Evolutionary conservation across 495 filamentous ascomycete species (phyloP).

Genomic region (Aspergillus conjunctus): DNA sequence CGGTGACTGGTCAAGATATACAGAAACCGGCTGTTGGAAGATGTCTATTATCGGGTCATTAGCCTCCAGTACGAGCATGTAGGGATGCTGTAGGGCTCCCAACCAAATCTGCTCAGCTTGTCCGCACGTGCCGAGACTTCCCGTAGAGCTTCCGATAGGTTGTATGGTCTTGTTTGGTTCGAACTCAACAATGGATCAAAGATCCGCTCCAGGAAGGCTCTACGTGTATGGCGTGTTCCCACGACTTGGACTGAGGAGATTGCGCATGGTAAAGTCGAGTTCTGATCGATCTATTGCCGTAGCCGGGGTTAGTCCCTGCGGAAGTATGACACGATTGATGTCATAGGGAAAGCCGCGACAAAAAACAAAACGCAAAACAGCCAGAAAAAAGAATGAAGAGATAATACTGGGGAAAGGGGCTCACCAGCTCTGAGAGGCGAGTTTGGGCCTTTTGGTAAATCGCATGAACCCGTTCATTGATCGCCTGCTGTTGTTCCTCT

Average conservation of each 20-base stretch:
- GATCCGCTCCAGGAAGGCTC: constrained; percentile 74
- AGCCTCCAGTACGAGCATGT: constrained; percentile 15
- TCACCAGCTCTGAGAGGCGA: constrained; percentile 58
- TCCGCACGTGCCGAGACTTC: constrained; percentile 66
- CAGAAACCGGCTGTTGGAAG: constrained; percentile 78
- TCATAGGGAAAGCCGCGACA: neutral
- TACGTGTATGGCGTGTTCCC: constrained; percentile 74
- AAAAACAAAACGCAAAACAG: neutral
- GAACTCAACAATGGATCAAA: constrained; percentile 75
- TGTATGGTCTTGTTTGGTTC: constrained; percentile 66
- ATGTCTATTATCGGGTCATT: constrained; percentile 59
- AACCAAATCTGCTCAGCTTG: constrained; percentile 83
- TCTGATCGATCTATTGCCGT: constrained; percentile 68
- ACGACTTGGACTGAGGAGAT: constrained; percentile 82
- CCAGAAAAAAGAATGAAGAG: neutral
- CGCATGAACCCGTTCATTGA: constrained; percentile 62
- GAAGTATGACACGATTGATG: constrained; percentile 3
- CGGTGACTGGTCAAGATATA: constrained; percentile 74
- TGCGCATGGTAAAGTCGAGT: constrained; percentile 74
- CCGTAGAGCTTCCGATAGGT: constrained; percentile 72
- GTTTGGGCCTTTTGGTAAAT: constrained; percentile 68
- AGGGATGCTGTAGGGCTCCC: constrained; percentile 19
- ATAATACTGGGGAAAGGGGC: neutral
- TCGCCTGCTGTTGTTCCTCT: constrained; percentile 62
- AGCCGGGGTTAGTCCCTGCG: constrained; percentile 13